A percentile compares a stretch with the other conserved stretches of the same genome.
Conservation (phyloP, 2,329 filamentous ascomycete species). For the Neonectria faginata region DNA sequence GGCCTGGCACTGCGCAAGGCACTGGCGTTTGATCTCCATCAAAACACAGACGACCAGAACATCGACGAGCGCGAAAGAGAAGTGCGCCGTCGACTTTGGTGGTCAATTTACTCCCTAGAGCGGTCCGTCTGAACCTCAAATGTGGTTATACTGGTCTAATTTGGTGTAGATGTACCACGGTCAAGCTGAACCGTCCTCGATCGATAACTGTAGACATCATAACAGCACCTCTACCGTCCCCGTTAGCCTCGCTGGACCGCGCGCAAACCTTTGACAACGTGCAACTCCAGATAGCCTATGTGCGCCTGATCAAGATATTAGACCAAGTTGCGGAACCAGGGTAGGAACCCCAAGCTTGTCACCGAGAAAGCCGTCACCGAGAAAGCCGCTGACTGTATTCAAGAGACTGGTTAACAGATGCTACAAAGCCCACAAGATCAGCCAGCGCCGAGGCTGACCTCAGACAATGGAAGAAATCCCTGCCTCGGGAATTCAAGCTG, state of each 20-base stretch:
- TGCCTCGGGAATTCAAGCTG: constrained; percentile 45
- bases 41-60: constrained; percentile 39
- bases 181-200: constrained; percentile 44
- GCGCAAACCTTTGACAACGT: constrained; percentile 49
- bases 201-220: constrained; percentile 41
- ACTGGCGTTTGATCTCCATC: constrained; percentile 45
- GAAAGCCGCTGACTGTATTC: not conserved
- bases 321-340: constrained; percentile 46
- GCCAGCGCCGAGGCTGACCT: constrained; percentile 40
- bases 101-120: constrained; percentile 48
- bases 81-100: constrained; percentile 43
- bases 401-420: constrained; percentile 23
- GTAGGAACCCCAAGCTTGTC: constrained; percentile 23
- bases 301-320: constrained; percentile 46
- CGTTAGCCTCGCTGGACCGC: constrained; percentile 33
- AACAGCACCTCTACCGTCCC: constrained; percentile 36
- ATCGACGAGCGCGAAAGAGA: constrained; percentile 42
- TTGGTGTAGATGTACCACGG: constrained; percentile 33
- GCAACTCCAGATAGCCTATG: constrained; percentile 49
- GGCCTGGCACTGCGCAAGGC: constrained; percentile 47
- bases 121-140: constrained; percentile 29
- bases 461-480: constrained; percentile 48
- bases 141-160: not conserved
- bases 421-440: constrained; percentile 17
- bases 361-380: not conserved